Conservation (phyloP, 163 green algal genomes). For the Smithsoniella earleae region DNA sequence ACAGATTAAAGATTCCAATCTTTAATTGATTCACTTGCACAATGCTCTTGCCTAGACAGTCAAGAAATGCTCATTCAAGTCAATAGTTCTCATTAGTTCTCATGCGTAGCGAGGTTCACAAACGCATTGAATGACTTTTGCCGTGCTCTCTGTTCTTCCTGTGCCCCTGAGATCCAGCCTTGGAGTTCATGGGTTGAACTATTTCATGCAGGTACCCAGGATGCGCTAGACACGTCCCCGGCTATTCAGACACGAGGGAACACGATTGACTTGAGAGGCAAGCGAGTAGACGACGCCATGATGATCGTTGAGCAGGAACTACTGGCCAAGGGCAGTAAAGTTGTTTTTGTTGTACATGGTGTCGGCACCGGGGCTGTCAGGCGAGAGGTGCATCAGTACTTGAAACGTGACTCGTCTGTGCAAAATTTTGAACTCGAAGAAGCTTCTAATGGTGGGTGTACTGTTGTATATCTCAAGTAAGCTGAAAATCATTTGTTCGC, state of each 20-base stretch:
- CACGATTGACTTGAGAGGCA: conserved; percentile 43
- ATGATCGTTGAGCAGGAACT: conserved; percentile 32
- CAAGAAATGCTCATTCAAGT: too few relatives aligned
- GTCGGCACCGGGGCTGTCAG: conserved; percentile 41
- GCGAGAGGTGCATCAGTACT: conserved; percentile 33
- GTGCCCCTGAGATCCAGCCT: neutral
- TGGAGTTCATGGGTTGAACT: neutral
- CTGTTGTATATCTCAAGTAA: conserved; percentile 1
- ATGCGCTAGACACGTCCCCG: neutral
- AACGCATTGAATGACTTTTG: neutral
- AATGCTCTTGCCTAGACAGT: too few relatives aligned
- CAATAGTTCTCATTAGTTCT: too few relatives aligned
- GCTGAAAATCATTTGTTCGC: too few relatives aligned
- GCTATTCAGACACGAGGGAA: conserved; percentile 41
- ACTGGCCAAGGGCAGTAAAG: conserved; percentile 1
- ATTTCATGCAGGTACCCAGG: neutral
- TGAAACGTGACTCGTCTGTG: neutral
- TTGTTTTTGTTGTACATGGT: conserved; percentile 46
- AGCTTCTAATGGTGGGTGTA: neutral
- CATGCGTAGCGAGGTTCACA: too few relatives aligned
- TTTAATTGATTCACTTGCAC: too few relatives aligned
- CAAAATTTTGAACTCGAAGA: neutral
- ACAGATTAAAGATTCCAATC: too few relatives aligned
- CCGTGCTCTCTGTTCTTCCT: neutral
- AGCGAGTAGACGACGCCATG: conserved; percentile 33